Base-by-base conservation (phyloP, 2,329 filamentous ascomycete species). In the Calonectria hongkongensis region DNA sequence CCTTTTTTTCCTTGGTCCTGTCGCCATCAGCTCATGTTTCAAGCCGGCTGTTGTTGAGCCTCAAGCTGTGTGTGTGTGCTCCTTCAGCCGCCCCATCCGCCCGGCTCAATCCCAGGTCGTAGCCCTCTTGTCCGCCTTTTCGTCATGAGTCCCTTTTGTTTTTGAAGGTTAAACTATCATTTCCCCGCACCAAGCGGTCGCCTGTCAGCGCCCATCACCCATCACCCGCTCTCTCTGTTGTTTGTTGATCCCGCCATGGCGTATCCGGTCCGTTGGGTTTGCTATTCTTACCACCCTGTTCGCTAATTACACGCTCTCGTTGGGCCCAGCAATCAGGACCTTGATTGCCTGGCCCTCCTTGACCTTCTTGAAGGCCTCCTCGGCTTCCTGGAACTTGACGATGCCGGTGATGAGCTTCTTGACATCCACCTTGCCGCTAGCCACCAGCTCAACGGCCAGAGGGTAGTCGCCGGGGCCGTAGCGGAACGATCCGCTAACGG, bases 391-490 rank as follows among this genome's bases (percentile, higher is more conserved):
- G 81, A 98, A 98, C 62, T 90, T 88, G 65, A 98, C 95, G 33
- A 92, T 91, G 36, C 90, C 89, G 16, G 94, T 95, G 75, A 98
- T 92, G 74, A 98, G 88, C 83, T 91, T 91, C 91, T 97, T 97
- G 72, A 95, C 93, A 54, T 94, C 91, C 48, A 98, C 90, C 83
- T 91, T 92, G 63, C 94, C 94, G 30, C 86, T 89, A 9, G 90
- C 89, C 1, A 98, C 91, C 73, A 98, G 88, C 75, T 95, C 91
- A 56, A 98, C 89, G 5, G 95, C 95, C 8, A 96, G 90, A 82
- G 92, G 90, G 85, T 98, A 98, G 84, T 98, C 96, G 25, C 96
- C 96, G 68, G 92, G 90, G 4, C 93, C 93, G 84, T 98, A 98
- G 47, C 96, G 91, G 89, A 98, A 98, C 74, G 93, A 96, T 27